Conservation (phyloP, 805 yeast species). For the Lipomyces kockii region DNA sequence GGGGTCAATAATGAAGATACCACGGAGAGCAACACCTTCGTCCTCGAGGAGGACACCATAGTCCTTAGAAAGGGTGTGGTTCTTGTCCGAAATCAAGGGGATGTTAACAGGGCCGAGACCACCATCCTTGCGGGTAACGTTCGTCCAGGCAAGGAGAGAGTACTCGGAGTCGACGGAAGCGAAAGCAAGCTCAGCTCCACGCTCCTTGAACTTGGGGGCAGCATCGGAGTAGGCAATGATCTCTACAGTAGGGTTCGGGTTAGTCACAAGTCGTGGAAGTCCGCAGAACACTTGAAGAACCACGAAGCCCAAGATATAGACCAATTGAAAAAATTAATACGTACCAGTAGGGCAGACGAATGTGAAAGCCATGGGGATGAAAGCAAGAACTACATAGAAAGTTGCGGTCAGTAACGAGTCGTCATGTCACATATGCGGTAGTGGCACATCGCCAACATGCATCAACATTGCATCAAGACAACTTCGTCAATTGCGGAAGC, state of each 20-base stretch:
- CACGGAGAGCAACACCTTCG: constrained; percentile 96
- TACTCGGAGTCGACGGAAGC: constrained; percentile 99
- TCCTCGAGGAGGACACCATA: constrained; percentile 98
- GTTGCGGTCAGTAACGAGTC: neutral
- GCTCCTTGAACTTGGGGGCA: constrained; percentile 81
- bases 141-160: constrained; percentile 98
- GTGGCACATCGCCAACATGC: neutral
- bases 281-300: neutral
- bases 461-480: neutral
- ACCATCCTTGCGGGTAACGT: constrained; percentile 94
- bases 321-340: neutral
- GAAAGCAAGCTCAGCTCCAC: constrained; percentile 85
- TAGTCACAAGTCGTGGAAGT: neutral
- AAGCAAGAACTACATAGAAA: constrained; percentile 64
- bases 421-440: neutral
- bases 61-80: constrained; percentile 91
- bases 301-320: neutral
- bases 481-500: neutral
- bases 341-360: constrained; percentile 91
- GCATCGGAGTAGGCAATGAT: constrained; percentile 98
- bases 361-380: constrained; percentile 98
- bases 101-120: constrained; percentile 95
- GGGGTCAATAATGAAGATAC: constrained; percentile 97
- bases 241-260: constrained; percentile 50
- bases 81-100: constrained; percentile 95